phyloP scores from a whole-genome alignment of 2,329 filamentous ascomycete species.

The Orbilia javanica region DNA sequence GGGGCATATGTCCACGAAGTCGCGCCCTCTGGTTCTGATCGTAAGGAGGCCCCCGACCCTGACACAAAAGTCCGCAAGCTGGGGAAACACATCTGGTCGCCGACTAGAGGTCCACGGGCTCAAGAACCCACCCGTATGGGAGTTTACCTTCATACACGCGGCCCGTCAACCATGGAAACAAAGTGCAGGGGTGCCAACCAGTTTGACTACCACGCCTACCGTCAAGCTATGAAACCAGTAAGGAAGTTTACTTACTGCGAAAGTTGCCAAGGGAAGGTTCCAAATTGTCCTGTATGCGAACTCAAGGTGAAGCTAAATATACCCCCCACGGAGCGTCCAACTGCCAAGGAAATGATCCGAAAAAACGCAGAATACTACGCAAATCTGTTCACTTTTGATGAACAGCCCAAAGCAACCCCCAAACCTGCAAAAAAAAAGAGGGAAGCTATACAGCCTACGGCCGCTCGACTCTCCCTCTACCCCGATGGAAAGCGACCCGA shows the following conservation, averaged over 20 bases:
- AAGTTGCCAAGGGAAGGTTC: neutral
- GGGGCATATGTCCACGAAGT: neutral
- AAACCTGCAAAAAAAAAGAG: constrained; percentile 11
- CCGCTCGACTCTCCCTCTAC: neutral
- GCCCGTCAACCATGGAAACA: constrained; percentile 4
- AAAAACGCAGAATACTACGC: constrained; percentile 15
- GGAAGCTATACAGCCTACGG: neutral
- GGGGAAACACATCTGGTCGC: neutral
- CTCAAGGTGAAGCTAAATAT: neutral
- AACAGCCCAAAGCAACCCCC: neutral
- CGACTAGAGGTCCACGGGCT: neutral
- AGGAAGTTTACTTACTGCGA: constrained; percentile 25
- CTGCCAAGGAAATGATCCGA: constrained; percentile 26
- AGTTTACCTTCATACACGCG: neutral
- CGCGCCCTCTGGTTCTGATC: neutral
- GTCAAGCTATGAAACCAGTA: constrained; percentile 26
- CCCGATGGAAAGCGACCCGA: constrained; percentile 27
- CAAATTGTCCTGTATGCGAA: constrained; percentile 35
- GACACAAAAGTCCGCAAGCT: neutral
- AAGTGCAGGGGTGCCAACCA: constrained; percentile 14
- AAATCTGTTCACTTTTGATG: constrained; percentile 22
- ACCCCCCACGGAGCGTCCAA: constrained; percentile 3
- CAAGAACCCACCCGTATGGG: neutral
- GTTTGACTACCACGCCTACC: constrained; percentile 12
- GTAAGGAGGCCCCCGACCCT: neutral